Conservation (phyloP, 495 filamentous ascomycete species). For the Xylaria venustula region DNA sequence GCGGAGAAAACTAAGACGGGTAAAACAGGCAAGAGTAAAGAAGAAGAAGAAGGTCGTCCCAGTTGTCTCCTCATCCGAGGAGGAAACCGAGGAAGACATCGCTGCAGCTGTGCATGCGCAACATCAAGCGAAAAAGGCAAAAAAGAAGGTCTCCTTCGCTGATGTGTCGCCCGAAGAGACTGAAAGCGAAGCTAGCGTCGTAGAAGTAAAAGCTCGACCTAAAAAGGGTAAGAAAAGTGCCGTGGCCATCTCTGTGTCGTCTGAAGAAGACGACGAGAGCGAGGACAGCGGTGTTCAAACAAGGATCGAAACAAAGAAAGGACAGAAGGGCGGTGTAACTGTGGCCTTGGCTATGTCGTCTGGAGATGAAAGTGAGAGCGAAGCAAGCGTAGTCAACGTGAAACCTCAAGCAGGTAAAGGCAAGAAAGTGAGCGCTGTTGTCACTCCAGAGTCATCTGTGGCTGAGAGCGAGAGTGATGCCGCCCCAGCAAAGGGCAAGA, state of each 20-base stretch:
- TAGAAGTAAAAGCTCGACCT: not conserved
- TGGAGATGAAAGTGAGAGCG: slow-evolving; percentile 9
- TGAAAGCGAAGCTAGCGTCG: not conserved
- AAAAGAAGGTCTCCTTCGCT: slow-evolving; percentile 10
- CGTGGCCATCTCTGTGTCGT: slow-evolving; percentile 1
- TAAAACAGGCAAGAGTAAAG: slow-evolving; percentile 2
- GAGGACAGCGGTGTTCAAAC: not conserved
- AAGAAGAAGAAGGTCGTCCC: slow-evolving; percentile 4
- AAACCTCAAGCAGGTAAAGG: not conserved
- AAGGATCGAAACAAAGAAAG: not conserved
- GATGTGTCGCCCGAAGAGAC: not conserved
- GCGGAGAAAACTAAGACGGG: slow-evolving; percentile 9
- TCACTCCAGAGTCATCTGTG: not conserved
- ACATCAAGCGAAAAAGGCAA: slow-evolving; percentile 17
- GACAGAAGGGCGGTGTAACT: not conserved
- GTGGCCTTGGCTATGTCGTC: slow-evolving; percentile 1
- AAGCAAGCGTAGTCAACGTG: slow-evolving; percentile 4
- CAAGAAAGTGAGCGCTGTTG: not conserved
- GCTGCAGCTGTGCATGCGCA: slow-evolving; percentile 14
- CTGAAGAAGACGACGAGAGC: slow-evolving; percentile 3
- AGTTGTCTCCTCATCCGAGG: not conserved
- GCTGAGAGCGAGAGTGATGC: not conserved
- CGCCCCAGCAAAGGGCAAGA: not conserved
- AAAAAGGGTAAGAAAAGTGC: not conserved
- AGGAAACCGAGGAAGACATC: slow-evolving; percentile 12